phyloP scores from a whole-genome alignment of 495 filamentous ascomycete genomes.

The Penicillium macrosclerotiorum region DNA sequence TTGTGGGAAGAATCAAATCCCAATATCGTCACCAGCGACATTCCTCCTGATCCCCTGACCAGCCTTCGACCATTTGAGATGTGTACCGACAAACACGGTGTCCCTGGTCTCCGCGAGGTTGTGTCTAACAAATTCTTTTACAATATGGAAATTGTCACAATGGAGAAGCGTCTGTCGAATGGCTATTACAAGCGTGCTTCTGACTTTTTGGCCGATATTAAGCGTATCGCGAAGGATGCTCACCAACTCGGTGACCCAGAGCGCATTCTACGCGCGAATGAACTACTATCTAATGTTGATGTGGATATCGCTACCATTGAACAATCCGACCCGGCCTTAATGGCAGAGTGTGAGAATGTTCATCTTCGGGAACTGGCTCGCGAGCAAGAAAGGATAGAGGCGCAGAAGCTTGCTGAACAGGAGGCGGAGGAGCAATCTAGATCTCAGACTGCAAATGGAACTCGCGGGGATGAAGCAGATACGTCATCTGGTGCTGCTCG shows the following conservation, averaged over 20 bases:
- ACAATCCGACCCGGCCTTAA: conserved; percentile 57
- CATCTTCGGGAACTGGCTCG: conserved; percentile 73
- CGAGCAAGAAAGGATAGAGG: conserved; percentile 62
- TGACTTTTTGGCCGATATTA: conserved; percentile 85
- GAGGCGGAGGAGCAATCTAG: conserved; percentile 18
- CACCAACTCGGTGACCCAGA: conserved; percentile 72
- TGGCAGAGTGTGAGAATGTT: conserved; percentile 68
- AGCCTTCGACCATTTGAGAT: conserved; percentile 71
- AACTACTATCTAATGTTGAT: conserved; percentile 86
- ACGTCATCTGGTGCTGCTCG: conserved; percentile 56
- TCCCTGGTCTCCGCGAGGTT: conserved; percentile 64
- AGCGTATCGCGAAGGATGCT: conserved; percentile 78
- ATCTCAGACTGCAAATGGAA: conserved; percentile 35
- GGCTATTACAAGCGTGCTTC: conserved; percentile 88
- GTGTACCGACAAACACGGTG: conserved; percentile 70
- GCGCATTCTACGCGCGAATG: conserved; percentile 77
- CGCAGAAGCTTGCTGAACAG: conserved; percentile 57
- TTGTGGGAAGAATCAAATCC: conserved; percentile 81
- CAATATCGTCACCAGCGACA: conserved; percentile 73
- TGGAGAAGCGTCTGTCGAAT: conserved; percentile 91
- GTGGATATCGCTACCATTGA: conserved; percentile 78
- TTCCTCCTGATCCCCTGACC: conserved; percentile 56
- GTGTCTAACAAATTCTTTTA: conserved; percentile 82
- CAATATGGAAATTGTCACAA: conserved; percentile 88
- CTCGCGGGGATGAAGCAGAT: conserved; percentile 43